Evolutionary conservation across 495 filamentous ascomycete species (phyloP).

Genomic region (Penicillium lividum): DNA sequence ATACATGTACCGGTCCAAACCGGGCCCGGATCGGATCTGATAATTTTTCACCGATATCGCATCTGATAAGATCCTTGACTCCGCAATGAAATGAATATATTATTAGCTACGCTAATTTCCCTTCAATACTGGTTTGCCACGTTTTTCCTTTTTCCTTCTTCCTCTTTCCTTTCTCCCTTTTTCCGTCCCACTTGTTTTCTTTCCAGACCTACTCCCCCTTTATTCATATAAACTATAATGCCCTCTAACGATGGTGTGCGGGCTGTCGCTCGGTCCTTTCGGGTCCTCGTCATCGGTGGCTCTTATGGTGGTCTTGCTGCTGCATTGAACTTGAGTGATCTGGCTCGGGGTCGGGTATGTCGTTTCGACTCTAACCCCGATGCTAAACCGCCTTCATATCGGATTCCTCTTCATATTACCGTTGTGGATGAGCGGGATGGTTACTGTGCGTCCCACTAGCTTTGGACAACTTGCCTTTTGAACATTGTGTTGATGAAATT

Average conservation of each 20-base stretch:
- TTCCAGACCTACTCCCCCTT: neutral
- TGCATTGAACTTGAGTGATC: slow-evolving; percentile 60
- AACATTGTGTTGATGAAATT: slow-evolving; percentile 4
- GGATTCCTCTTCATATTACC: slow-evolving; percentile 60
- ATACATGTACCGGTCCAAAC: neutral
- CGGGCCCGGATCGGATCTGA: slow-evolving; percentile 14
- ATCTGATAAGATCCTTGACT: slow-evolving; percentile 22
- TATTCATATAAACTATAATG: slow-evolving; percentile 21
- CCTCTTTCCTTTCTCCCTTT: neutral
- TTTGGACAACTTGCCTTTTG: neutral
- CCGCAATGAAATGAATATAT: slow-evolving; percentile 1
- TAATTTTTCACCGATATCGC: slow-evolving; percentile 21
- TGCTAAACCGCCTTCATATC: slow-evolving; percentile 27
- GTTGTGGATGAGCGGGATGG: slow-evolving; percentile 72
- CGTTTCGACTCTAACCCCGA: slow-evolving; percentile 37
- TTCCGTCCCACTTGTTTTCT: neutral
- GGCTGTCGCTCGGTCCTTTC: slow-evolving; percentile 28
- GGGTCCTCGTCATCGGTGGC: slow-evolving; percentile 61
- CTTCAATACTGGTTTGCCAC: neutral
- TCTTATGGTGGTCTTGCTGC: slow-evolving; percentile 65
- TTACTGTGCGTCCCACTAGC: slow-evolving; percentile 51
- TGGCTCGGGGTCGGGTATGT: slow-evolving; percentile 47
- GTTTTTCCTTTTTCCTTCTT: neutral
- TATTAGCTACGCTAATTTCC: slow-evolving; percentile 1
- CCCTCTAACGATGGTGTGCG: slow-evolving; percentile 33